phyloP scores from a whole-genome alignment of 75 land plant genomes.

The Cupressus sempervirens region DNA sequence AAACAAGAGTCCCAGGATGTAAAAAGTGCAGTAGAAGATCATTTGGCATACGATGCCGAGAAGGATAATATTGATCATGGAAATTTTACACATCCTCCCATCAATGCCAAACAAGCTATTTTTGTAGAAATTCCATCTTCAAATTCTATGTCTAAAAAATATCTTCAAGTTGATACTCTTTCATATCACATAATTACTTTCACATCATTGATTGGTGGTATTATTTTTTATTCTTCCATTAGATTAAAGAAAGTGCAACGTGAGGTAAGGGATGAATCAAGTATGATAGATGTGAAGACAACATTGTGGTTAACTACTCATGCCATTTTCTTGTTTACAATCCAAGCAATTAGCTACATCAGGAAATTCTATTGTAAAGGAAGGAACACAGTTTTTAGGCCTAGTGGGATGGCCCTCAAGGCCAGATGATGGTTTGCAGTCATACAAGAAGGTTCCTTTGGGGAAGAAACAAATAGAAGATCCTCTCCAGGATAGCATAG shows the following conservation, averaged over 20 bases:
- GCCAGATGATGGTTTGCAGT: slow-evolving; percentile 8
- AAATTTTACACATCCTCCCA: background rate
- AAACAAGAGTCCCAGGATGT: background rate
- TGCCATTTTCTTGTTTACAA: background rate
- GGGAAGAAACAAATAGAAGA: background rate
- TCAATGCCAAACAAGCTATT: background rate
- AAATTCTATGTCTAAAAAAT: slow-evolving; percentile 2
- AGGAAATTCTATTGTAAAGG: background rate
- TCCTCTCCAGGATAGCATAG: background rate
- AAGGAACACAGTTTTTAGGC: background rate
- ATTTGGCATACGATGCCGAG: background rate
- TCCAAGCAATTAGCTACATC: background rate
- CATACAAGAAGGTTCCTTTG: background rate
- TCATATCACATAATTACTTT: background rate
- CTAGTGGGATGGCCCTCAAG: background rate
- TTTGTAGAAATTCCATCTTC: background rate
- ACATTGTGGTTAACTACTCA: background rate
- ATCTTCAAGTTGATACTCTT: slow-evolving; percentile 4
- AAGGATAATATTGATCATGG: background rate
- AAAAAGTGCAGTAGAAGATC: background rate
- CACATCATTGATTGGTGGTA: background rate
- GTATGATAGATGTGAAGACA: background rate
- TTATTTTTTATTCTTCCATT: background rate
- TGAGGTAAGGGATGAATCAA: slow-evolving; percentile 3
- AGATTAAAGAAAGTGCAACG: slow-evolving; percentile 1